Evolutionary conservation across 1,139 yeast species (phyloP).

Genomic region (Pichia sp.): DNA sequence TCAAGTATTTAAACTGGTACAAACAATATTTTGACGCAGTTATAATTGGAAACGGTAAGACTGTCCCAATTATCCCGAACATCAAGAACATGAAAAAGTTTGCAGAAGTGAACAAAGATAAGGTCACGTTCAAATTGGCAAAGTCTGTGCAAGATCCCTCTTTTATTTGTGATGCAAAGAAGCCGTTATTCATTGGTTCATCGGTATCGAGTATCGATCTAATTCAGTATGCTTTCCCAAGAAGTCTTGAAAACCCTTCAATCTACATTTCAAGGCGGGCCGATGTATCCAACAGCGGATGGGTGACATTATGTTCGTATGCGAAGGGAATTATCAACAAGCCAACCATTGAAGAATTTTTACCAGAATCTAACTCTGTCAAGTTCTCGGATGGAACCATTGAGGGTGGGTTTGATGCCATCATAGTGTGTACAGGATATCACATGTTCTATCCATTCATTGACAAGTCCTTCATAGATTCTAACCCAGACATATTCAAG

Average conservation of each 20-base stretch:
- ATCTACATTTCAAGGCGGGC: slow-evolving; percentile 17
- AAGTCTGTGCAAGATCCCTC: slow-evolving; percentile 17
- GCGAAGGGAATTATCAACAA: slow-evolving; percentile 18
- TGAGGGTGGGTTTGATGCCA: slow-evolving; percentile 36
- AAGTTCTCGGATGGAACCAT: slow-evolving; percentile 37
- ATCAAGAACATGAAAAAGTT: slow-evolving; percentile 41
- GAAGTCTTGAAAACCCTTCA: slow-evolving; percentile 19
- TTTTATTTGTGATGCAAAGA: slow-evolving; percentile 34
- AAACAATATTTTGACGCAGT: slow-evolving; percentile 40
- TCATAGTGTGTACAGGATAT: slow-evolving; percentile 47
- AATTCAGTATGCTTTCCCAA: slow-evolving; percentile 45
- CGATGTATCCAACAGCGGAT: slow-evolving; percentile 1
- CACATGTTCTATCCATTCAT: slow-evolving; percentile 40
- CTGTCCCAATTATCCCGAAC: slow-evolving; percentile 44
- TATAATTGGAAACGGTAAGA: slow-evolving; percentile 44
- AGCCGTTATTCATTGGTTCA: slow-evolving; percentile 48
- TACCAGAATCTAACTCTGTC: slow-evolving; percentile 24
- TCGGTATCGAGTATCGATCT: slow-evolving; percentile 49
- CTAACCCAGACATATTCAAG: slow-evolving; percentile 26
- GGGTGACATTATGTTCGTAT: slow-evolving; percentile 15
- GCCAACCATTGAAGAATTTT: slow-evolving; percentile 21
- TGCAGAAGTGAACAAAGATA: slow-evolving; percentile 27
- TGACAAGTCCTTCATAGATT: slow-evolving; percentile 14
- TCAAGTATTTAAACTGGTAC: slow-evolving; percentile 28
- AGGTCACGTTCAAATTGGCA: slow-evolving; percentile 16